Conservation (phyloP, 2,329 filamentous ascomycete genomes). For the Cladosporium sp. region DNA sequence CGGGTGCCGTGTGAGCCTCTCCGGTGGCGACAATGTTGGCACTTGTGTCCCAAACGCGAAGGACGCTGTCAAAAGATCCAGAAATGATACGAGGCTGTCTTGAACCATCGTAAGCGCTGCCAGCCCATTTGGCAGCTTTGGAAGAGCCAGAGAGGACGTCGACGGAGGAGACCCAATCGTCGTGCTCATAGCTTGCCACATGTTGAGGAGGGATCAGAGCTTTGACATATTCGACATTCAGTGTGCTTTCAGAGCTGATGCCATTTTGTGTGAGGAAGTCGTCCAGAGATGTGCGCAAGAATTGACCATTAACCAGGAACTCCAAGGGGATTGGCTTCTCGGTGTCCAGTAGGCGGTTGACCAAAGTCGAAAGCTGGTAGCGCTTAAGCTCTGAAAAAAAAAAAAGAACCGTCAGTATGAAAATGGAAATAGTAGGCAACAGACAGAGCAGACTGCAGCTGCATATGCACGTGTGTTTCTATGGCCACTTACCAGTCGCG, state of each 20-base stretch:
- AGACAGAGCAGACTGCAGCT: background rate
- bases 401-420: conserved; percentile 17
- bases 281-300: conserved; percentile 84
- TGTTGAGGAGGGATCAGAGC: conserved; percentile 86
- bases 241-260: conserved; percentile 81
- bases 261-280: conserved; percentile 85
- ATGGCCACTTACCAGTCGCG: conserved; percentile 51
- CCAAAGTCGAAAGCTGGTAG: conserved; percentile 62
- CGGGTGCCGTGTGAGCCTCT: conserved; percentile 68
- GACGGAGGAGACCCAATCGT: conserved; percentile 91
- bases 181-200: conserved; percentile 90
- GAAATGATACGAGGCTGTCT: conserved; percentile 75
- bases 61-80: conserved; percentile 86
- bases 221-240: conserved; percentile 90
- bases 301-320: conserved; percentile 92
- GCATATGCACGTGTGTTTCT: background rate
- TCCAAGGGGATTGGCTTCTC: conserved; percentile 77
- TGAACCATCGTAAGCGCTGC: conserved; percentile 44
- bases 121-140: conserved; percentile 55
- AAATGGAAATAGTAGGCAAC: background rate
- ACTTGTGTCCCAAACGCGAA: conserved; percentile 86
- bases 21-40: conserved; percentile 83
- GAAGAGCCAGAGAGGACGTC: conserved; percentile 75
- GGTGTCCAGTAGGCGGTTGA: conserved; percentile 60
- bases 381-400: conserved; percentile 50